Base-by-base conservation (phyloP, 1,284 basidiomycete genomes). In the Apiotrichum domesticum region DNA sequence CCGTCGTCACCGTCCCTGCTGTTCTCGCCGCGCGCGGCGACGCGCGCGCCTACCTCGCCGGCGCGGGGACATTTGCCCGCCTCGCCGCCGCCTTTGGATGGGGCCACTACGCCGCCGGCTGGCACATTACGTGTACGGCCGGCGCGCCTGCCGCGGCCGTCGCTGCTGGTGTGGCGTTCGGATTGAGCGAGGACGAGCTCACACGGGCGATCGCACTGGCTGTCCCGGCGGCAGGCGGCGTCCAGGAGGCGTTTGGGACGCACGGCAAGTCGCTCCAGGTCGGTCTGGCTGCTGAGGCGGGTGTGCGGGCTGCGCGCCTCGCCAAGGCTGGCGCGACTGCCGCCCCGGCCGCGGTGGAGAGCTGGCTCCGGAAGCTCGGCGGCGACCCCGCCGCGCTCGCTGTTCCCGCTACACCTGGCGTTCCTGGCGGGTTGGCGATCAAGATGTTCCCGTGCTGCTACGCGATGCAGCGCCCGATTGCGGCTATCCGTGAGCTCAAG, bases 361-460 rank as follows among this genome's bases (percentile, higher is more conserved):
- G 40, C 40, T 55, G 54, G 54, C 21, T 55, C 34, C 34, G 43
- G 14, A 55, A 55, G 43, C 54, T 55, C 35, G 54, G 54, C 48
- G 54, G 54, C 14, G 15, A 45, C 35, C 42, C 47, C 3, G 42
- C 10, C 8, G 13, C 34, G 32, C 40, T 48, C n/a, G 37, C 35
- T 37, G 46, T 47, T 14, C 52, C 46, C 15, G 33, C 46, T 6
- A 55, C 54, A 2, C 54, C 54, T 6, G 54, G 47, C 4, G 54
- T 55, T 13, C 54, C 54, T 35, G 47, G 54, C 29, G 54, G 54
- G 1, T 48, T 55, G 35, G 54, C 54, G 14, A 55, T 55, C 54
- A 55, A 55, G 29, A 55, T 55, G 54, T 55, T 55, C 54, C 54
- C 54, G 32, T 55, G 54, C 54, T 55, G 54, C 54, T 55, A 55